These are phyloP conservation scores for Suhomyces canberraensis DNA, from an alignment of 805 yeast species.

Conservation along the genomic window DNA sequence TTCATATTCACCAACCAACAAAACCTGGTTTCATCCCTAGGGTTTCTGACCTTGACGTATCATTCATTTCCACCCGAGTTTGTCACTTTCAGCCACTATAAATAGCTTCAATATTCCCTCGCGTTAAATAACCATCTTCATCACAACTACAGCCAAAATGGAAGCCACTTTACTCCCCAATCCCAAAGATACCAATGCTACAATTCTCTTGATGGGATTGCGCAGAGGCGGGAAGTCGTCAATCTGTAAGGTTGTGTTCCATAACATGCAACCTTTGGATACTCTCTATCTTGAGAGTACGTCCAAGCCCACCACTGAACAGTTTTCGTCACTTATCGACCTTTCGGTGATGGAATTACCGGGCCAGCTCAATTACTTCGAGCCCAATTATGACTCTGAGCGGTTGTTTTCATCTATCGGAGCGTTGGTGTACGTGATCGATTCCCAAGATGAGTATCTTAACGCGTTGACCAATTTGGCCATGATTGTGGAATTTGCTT, in stretches of 20 bases:
- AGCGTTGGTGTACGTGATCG: slow-evolving; percentile 90
- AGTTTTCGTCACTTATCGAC: slow-evolving; percentile 78
- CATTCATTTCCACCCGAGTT: no score
- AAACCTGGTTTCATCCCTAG: no score
- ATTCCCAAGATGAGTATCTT: slow-evolving; percentile 91
- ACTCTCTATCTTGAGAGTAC: slow-evolving; percentile 89
- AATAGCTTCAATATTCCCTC: no score
- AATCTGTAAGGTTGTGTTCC: slow-evolving; percentile 92
- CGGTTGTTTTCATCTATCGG: slow-evolving; percentile 78
- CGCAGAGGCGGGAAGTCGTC: slow-evolving; percentile 92
- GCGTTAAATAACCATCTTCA: no score
- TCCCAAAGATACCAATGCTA: slow-evolving; percentile 63
- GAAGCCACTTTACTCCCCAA: slow-evolving; percentile 21
- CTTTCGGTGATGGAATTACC: slow-evolving; percentile 91
- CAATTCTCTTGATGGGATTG: slow-evolving; percentile 82
- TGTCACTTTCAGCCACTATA: no score
- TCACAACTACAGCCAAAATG: no score
- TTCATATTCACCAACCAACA: no score
- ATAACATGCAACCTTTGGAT: slow-evolving; percentile 93
- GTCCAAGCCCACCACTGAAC: slow-evolving; percentile 82
- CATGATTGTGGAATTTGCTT: slow-evolving; percentile 83
- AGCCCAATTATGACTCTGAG: slow-evolving; percentile 78
- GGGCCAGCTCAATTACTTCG: slow-evolving; percentile 87
- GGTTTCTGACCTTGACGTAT: no score
- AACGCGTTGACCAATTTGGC: slow-evolving; percentile 87